Evolutionary conservation across 73 alveolate genomes (phyloP), one percentile per base, ranked within the genome.

Genomic region (Halteria grandinella): DNA sequence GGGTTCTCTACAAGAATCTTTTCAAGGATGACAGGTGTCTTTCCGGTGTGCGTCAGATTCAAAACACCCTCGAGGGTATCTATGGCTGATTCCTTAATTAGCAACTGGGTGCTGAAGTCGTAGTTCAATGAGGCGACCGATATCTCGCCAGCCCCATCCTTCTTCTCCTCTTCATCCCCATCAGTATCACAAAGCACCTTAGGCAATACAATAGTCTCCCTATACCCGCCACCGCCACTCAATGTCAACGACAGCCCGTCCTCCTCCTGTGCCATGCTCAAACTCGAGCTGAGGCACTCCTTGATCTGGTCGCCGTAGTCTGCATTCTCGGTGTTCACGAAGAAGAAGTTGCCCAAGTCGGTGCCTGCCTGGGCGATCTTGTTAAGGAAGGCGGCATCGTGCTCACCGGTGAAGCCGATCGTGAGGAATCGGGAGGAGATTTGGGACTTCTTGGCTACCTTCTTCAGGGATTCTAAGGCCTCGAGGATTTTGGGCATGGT

Each of bases 321-420:
- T n/a, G n/a, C n/a, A n/a, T n/a, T n/a, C n/a, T 43, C 23, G 36
- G 80, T 45, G 47, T 80, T 59, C 23, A 80, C 43, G 41, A 52
- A 69, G 36, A 69, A 51, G 74, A 80, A 80, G 74, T 80, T 80
- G 18, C 90, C 90, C 0, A 70, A 54, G n/a, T 80, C 90, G 32
- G 83, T 15, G 15, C 90, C 90, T 48, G 74, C 15, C 36, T 69
- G 7, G 21, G 90, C 78, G 15, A 80, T 69, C 14, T 32, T 48
- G 25, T 78, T 63, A 41, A 80, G 62, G 45, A 69, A 64, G 5
- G 14, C 27, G 12, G 90, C 81, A 70, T 80, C 90, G 54, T 80
- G 90, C 17, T 75, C 80, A n/a, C 73, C 51, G 18, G 78, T 64
- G 57, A 80, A 69, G 0, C 90, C 90, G 31, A 80, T 53, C 0